phyloP scores from a whole-genome alignment of 1,284 basidiomycete genomes.

The Ceratobasidium sp. region DNA sequence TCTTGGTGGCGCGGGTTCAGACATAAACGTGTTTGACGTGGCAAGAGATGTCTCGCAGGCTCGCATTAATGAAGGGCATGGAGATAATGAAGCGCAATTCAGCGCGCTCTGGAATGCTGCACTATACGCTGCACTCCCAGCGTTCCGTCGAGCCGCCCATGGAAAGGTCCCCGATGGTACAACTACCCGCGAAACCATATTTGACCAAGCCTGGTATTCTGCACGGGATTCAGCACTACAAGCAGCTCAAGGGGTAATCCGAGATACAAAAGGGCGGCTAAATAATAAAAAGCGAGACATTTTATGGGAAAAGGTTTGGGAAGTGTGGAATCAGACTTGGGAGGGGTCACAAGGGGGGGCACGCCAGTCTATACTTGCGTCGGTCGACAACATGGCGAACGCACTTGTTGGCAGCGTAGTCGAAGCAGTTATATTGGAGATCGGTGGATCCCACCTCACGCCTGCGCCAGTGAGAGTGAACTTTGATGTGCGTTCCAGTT shows the following conservation, averaged over 20 bases:
- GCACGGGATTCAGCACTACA: not conserved
- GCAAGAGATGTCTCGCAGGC: not conserved
- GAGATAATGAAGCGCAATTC: constrained; percentile 1
- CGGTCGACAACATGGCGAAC: not conserved
- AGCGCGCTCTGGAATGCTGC: constrained; percentile 7
- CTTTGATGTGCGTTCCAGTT: not conserved
- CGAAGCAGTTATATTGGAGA: constrained; percentile 7
- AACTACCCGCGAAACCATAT: not conserved
- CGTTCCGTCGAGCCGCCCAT: not conserved
- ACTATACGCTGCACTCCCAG: constrained; percentile 9
- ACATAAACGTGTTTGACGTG: not conserved
- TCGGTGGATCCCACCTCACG: not conserved
- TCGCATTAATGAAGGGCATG: not conserved
- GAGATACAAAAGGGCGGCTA: not conserved
- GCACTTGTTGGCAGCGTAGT: not conserved
- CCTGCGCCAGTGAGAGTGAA: not conserved
- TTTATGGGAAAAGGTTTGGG: constrained; percentile 15
- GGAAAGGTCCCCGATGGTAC: not conserved
- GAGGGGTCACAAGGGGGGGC: not conserved
- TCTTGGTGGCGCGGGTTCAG: not conserved
- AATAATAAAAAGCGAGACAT: constrained; percentile 7
- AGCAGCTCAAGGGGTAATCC: constrained; percentile 7
- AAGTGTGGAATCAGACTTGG: constrained; percentile 12
- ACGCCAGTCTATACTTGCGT: not conserved
- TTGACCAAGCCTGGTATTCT: constrained; percentile 5